A percentile compares a stretch with the other conserved stretches of the same genome.
phyloP scores from a whole-genome alignment of 2,329 filamentous ascomycete species.

The Paraphoma chrysanthemicola region DNA sequence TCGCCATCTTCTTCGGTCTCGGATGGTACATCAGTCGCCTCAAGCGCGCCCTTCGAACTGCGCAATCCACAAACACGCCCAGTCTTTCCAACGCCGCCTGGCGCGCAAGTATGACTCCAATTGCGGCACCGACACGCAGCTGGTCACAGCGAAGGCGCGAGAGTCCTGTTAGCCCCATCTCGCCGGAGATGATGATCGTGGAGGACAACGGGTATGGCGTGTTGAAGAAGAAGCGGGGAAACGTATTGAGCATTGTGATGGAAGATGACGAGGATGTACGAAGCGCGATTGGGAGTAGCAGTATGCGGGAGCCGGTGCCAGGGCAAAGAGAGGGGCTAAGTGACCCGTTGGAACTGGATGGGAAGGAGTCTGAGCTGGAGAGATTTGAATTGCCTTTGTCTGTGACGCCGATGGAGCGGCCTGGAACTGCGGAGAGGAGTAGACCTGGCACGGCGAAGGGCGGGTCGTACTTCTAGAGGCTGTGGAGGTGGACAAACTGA shows the following conservation, averaged over 20 bases:
- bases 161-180: slow-evolving; percentile 18
- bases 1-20: slow-evolving; percentile 17
- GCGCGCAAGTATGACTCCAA: slow-evolving; percentile 9
- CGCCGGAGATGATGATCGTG: slow-evolving; percentile 5
- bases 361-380: slow-evolving; percentile 9
- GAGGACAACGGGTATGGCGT: slow-evolving; percentile 14
- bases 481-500: no score
- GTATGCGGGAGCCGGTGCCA: slow-evolving; percentile 28
- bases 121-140: neutral
- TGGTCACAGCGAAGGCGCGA: neutral
- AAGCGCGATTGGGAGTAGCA: neutral
- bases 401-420: slow-evolving; percentile 1
- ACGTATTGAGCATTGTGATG: slow-evolving; percentile 29
- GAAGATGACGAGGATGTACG: slow-evolving; percentile 31
- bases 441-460: neutral
- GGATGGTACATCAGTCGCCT: slow-evolving; percentile 35
- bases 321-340: slow-evolving; percentile 35
- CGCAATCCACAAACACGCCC: slow-evolving; percentile 14
- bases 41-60: slow-evolving; percentile 26
- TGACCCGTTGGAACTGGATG: slow-evolving; percentile 33
- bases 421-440: neutral
- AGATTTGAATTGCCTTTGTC: slow-evolving; percentile 23
- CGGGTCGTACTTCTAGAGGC: no score
- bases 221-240: slow-evolving; percentile 25
- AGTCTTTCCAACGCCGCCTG: slow-evolving; percentile 18